Evolutionary conservation across 805 yeast species (phyloP).

Genomic region (Komagataella ulmi): DNA sequence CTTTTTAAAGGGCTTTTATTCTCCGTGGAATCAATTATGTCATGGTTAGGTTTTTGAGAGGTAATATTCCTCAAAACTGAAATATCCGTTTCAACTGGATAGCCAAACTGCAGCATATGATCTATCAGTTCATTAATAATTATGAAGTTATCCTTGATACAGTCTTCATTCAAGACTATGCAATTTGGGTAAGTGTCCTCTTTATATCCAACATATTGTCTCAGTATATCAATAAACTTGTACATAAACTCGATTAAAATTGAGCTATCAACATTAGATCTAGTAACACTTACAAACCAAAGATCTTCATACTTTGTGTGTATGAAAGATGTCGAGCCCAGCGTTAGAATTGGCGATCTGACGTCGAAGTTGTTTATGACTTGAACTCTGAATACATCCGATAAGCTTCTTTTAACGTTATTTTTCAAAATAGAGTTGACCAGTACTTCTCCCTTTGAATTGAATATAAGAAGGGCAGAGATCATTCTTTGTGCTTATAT

Average conservation of each 20-base stretch:
- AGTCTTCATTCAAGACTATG: conserved; percentile 27
- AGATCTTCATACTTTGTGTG: conserved; percentile 51
- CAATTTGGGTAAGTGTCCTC: neutral
- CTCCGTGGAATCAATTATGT: neutral
- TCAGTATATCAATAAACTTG: conserved; percentile 41
- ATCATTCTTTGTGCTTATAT: conserved; percentile 39
- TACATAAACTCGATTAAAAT: conserved; percentile 67
- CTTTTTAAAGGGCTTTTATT: conserved; percentile 3
- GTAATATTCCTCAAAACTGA: conserved; percentile 21
- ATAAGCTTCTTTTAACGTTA: conserved; percentile 62
- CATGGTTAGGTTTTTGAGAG: conserved; percentile 3
- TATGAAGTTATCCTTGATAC: conserved; percentile 52
- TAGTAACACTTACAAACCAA: conserved; percentile 81
- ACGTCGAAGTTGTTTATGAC: conserved; percentile 57
- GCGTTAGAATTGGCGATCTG: conserved; percentile 64
- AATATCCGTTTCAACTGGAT: conserved; percentile 53
- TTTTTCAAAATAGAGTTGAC: conserved; percentile 63
- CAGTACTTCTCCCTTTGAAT: conserved; percentile 71
- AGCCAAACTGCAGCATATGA: conserved; percentile 67
- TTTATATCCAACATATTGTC: conserved; percentile 7
- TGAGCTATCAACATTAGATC: conserved; percentile 80
- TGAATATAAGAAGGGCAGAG: conserved; percentile 69
- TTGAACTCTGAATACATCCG: conserved; percentile 87
- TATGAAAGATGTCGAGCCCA: conserved; percentile 87
- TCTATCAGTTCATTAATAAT: conserved; percentile 67